A percentile compares a stretch with the other conserved stretches of the same genome.
Conservation (phyloP, 2,329 filamentous ascomycete species). For the Pseudocercospora fuligena region DNA sequence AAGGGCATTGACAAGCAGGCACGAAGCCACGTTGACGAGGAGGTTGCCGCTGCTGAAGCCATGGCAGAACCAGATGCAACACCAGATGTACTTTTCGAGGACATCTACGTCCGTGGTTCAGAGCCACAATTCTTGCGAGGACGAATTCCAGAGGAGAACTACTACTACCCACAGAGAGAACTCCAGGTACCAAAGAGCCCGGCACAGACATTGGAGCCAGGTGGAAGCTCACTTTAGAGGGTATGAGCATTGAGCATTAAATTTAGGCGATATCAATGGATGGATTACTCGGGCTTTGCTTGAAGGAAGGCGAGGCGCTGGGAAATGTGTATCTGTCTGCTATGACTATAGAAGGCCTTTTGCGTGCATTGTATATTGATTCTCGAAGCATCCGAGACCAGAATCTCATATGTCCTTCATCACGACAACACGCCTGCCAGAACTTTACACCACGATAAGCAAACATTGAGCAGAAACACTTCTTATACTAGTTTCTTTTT, state of each 20-base stretch:
- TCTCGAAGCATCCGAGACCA: constrained; percentile 5
- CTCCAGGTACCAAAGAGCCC: constrained; percentile 37
- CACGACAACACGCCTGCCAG: background rate
- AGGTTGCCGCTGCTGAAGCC: constrained; percentile 87
- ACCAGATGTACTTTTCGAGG: constrained; percentile 86
- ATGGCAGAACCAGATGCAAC: constrained; percentile 82
- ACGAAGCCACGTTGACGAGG: constrained; percentile 79
- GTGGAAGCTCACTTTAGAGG: constrained; percentile 24
- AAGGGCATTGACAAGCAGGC: constrained; percentile 96
- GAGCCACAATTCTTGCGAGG: constrained; percentile 90
- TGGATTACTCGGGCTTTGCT: constrained; percentile 15
- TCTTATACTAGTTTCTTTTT: background rate
- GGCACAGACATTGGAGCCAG: constrained; percentile 34
- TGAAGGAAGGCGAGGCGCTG: constrained; percentile 20
- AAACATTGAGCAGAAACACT: background rate
- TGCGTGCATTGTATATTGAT: constrained; percentile 22
- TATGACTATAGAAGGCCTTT: constrained; percentile 8
- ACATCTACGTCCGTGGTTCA: constrained; percentile 88
- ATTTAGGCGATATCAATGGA: constrained; percentile 11
- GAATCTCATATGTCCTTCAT: constrained; percentile 2
- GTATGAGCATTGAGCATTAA: constrained; percentile 11
- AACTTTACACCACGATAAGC: background rate
- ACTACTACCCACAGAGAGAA: constrained; percentile 63
- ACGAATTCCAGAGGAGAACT: constrained; percentile 89
- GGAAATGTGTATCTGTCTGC: constrained; percentile 17